Conservation (phyloP, 2,329 filamentous ascomycete genomes). For the Cordyceps cicadae region DNA sequence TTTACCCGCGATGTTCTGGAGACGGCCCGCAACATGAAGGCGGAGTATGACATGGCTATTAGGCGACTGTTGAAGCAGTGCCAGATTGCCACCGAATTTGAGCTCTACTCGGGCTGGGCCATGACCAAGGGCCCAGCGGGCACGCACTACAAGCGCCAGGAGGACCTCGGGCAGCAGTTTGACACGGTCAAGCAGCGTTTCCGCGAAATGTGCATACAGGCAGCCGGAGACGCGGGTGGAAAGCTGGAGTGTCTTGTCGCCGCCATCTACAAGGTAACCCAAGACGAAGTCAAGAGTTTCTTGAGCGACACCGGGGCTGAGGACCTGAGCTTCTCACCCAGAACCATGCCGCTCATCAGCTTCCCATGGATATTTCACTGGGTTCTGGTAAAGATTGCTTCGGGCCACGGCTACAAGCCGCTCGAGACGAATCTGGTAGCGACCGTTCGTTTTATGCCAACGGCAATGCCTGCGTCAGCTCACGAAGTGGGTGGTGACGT, state of each 20-base stretch:
- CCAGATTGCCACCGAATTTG: conserved; percentile 79
- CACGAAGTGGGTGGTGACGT: neutral
- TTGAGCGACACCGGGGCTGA: neutral
- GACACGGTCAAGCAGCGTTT: conserved; percentile 60
- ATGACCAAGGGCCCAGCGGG: conserved; percentile 63
- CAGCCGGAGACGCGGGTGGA: conserved; percentile 66
- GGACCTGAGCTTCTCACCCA: conserved; percentile 9
- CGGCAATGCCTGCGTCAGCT: neutral
- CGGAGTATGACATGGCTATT: conserved; percentile 67
- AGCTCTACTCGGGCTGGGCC: conserved; percentile 82
- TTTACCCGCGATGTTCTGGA: conserved; percentile 47
- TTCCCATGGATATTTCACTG: conserved; percentile 87
- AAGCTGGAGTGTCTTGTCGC: conserved; percentile 64
- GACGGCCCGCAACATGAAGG: conserved; percentile 60
- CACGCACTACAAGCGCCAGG: conserved; percentile 77
- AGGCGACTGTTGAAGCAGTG: conserved; percentile 77
- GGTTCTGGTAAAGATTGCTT: conserved; percentile 35
- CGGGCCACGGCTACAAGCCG: conserved; percentile 19
- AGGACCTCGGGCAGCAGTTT: conserved; percentile 67
- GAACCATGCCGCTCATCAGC: conserved; percentile 63
- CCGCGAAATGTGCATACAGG: conserved; percentile 55
- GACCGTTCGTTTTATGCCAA: neutral
- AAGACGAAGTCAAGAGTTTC: conserved; percentile 47
- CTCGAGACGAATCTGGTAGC: neutral
- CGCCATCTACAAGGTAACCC: conserved; percentile 82